These are phyloP conservation scores for Aspergillaceae sp. DNA, from an alignment of 2,329 filamentous ascomycete species.

Conservation along the genomic window DNA sequence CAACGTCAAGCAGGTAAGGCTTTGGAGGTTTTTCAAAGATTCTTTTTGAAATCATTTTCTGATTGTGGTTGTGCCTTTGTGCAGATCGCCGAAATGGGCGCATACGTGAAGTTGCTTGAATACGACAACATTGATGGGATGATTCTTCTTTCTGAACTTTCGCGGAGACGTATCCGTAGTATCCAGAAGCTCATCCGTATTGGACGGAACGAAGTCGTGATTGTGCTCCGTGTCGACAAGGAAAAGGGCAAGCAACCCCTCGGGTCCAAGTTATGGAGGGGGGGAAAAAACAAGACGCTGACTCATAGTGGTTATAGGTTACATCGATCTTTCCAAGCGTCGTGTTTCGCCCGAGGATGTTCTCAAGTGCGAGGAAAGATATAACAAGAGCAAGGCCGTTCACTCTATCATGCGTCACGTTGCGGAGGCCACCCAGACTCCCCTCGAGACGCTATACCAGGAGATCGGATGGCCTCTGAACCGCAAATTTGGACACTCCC, in stretches of 20 bases:
- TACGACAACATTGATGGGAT: slow-evolving; percentile 99
- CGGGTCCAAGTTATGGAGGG: not conserved
- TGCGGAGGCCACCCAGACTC: slow-evolving; percentile 87
- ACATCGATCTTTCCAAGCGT: slow-evolving; percentile 98
- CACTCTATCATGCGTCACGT: slow-evolving; percentile 99
- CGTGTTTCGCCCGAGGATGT: slow-evolving; percentile 97
- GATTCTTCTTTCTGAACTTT: slow-evolving; percentile 96
- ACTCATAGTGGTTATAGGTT: slow-evolving; percentile 46
- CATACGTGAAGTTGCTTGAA: slow-evolving; percentile 98
- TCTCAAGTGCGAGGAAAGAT: slow-evolving; percentile 95
- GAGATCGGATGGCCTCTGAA: slow-evolving; percentile 94
- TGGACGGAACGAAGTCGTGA: slow-evolving; percentile 95
- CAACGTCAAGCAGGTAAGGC: slow-evolving; percentile 85
- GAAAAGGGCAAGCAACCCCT: slow-evolving; percentile 64
- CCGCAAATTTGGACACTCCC: slow-evolving; percentile 92
- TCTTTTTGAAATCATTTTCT: slow-evolving; percentile 4
- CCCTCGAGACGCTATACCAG: slow-evolving; percentile 93
- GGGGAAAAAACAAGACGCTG: slow-evolving; percentile 5
- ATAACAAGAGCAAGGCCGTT: slow-evolving; percentile 99
- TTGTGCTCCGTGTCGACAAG: slow-evolving; percentile 97
- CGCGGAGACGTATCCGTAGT: slow-evolving; percentile 92
- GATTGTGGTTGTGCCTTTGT: slow-evolving; percentile 6
- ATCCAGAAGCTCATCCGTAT: slow-evolving; percentile 99
- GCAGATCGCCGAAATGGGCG: slow-evolving; percentile 98
- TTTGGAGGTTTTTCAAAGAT: not conserved